Evolutionary conservation across 2,329 filamentous ascomycete species (phyloP).

Genomic region (Fusarium abutilonis): DNA sequence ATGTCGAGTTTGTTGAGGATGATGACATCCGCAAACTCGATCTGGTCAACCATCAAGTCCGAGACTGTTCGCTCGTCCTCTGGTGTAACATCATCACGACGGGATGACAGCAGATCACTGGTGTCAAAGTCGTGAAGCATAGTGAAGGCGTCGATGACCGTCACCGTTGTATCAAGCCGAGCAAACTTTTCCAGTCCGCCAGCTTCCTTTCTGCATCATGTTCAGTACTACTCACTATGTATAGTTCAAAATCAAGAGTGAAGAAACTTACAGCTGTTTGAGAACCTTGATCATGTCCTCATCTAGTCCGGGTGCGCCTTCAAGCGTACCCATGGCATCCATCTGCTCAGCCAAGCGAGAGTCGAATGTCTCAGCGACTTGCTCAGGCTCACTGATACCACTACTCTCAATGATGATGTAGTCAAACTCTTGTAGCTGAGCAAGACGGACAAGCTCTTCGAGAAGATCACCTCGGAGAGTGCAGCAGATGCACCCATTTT

Average conservation of each 20-base stretch:
- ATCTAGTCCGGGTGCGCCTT: constrained; percentile 48
- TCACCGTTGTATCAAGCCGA: constrained; percentile 75
- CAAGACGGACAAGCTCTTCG: constrained; percentile 72
- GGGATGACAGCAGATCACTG: constrained; percentile 70
- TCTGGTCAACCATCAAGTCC: constrained; percentile 79
- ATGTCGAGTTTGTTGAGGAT: constrained; percentile 76
- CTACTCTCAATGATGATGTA: constrained; percentile 78
- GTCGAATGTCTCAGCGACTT: constrained; percentile 79
- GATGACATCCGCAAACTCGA: constrained; percentile 80
- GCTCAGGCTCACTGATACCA: constrained; percentile 77
- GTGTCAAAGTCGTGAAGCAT: constrained; percentile 79
- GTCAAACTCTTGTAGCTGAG: constrained; percentile 71
- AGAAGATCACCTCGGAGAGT: constrained; percentile 76
- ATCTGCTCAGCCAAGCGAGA: constrained; percentile 62
- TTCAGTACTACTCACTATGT: constrained; percentile 11
- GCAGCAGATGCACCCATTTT: constrained; percentile 82
- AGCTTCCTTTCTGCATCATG: constrained; percentile 54
- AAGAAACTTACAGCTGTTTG: constrained; percentile 47
- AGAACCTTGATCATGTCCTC: constrained; percentile 50
- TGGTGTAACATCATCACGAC: constrained; percentile 68
- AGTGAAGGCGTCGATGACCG: constrained; percentile 77
- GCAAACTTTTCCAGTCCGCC: constrained; percentile 74
- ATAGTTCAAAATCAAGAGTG: accelerated
- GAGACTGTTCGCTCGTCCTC: constrained; percentile 80
- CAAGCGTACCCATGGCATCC: constrained; percentile 48